A percentile compares a stretch with the other conserved stretches of the same genome.
These are phyloP conservation scores for Microcera coccophila DNA, from an alignment of 2,329 filamentous ascomycete species.

Conservation along the genomic window DNA sequence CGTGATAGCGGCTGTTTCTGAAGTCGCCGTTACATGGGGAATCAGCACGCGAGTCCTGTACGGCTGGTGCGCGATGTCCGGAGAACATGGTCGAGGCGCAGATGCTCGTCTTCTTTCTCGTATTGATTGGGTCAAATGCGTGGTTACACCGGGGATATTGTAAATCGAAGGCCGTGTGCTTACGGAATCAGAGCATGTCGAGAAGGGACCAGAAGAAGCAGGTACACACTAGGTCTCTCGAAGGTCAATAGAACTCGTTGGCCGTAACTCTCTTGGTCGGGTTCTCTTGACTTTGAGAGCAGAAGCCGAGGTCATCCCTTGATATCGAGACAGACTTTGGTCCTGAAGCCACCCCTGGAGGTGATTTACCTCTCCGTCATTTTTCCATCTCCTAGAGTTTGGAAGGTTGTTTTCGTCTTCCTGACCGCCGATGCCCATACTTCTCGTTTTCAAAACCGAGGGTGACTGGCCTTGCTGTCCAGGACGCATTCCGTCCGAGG, in stretches of 20 bases:
- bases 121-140: conserved; percentile 1
- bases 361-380: conserved; percentile 2
- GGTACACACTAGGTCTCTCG: conserved; percentile 4
- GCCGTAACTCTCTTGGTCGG: conserved; percentile 7
- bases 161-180: conserved; percentile 19
- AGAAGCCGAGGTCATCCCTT: conserved; percentile 4
- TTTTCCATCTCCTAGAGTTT: neutral
- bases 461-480: conserved; percentile 22
- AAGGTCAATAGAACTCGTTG: neutral
- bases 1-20: conserved; percentile 37
- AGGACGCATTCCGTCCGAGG: neutral
- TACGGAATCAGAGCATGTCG: conserved; percentile 9
- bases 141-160: conserved; percentile 13
- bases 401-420: conserved; percentile 4
- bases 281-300: conserved; percentile 18
- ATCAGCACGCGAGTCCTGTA: conserved; percentile 30
- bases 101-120: neutral
- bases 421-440: conserved; percentile 23
- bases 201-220: conserved; percentile 9
- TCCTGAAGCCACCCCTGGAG: conserved; percentile 10
- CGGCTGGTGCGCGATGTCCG: neutral
- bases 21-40: conserved; percentile 42
- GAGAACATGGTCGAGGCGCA: neutral
- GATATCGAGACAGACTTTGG: conserved; percentile 10
- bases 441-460: conserved; percentile 37